Evolutionary conservation across 2,329 filamentous ascomycete species (phyloP).

Genomic region (Beauveria asiatica): DNA sequence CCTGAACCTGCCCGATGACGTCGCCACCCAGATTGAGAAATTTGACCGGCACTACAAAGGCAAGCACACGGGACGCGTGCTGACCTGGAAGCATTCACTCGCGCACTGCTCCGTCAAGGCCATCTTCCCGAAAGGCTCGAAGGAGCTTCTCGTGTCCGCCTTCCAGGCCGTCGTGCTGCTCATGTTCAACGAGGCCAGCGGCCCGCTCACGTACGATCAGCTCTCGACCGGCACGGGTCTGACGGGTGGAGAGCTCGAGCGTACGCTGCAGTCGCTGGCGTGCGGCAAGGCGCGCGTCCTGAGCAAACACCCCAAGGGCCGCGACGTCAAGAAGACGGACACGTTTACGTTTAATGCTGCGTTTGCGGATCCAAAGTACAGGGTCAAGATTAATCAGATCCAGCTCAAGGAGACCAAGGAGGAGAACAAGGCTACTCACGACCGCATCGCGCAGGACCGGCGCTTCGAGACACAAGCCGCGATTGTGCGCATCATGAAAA

Average conservation of each 20-base stretch:
- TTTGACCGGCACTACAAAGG: constrained; percentile 81
- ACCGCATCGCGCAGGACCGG: constrained; percentile 78
- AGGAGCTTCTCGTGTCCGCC: constrained; percentile 83
- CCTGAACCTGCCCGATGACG: constrained; percentile 65
- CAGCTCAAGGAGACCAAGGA: constrained; percentile 93
- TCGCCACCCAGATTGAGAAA: constrained; percentile 66
- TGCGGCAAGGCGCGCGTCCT: constrained; percentile 84
- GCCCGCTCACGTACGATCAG: constrained; percentile 64
- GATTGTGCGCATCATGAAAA: constrained; percentile 96
- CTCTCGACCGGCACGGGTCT: constrained; percentile 69
- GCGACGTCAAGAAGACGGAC: constrained; percentile 70
- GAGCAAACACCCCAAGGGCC: constrained; percentile 73
- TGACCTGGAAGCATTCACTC: constrained; percentile 90
- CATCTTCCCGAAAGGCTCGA: constrained; percentile 67
- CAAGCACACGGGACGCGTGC: constrained; percentile 79
- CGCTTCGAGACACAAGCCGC: constrained; percentile 96
- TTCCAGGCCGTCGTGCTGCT: constrained; percentile 89
- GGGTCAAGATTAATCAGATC: constrained; percentile 98
- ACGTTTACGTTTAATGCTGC: constrained; percentile 72
- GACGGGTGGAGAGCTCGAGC: constrained; percentile 67
- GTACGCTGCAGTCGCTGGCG: constrained; percentile 89
- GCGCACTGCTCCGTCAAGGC: constrained; percentile 83
- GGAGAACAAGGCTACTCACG: constrained; percentile 90
- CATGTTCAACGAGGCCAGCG: constrained; percentile 70
- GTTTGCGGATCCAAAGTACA: constrained; percentile 75